These are phyloP conservation scores for Hypoxylon sp. DNA, from an alignment of 2,329 filamentous ascomycete genomes.

Conservation along the genomic window DNA sequence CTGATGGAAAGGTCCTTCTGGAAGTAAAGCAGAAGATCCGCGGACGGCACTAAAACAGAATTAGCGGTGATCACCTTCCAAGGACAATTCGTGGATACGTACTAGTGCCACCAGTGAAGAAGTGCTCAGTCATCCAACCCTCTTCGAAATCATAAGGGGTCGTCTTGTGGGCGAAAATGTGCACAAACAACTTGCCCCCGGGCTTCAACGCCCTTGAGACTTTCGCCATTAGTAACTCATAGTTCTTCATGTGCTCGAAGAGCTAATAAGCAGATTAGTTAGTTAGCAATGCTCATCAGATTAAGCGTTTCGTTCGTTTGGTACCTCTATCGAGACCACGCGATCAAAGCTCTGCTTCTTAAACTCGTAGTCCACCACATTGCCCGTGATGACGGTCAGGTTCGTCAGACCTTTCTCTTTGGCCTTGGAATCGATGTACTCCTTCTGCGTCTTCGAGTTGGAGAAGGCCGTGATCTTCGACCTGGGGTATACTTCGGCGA, in stretches of 20 bases:
- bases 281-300: background rate
- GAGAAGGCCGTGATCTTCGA: conserved; percentile 72
- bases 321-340: conserved; percentile 69
- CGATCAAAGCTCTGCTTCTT: conserved; percentile 66
- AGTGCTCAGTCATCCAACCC: conserved; percentile 78
- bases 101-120: conserved; percentile 76
- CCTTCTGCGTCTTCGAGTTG: conserved; percentile 74
- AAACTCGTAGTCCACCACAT: conserved; percentile 73
- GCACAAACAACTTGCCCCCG: conserved; percentile 73
- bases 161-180: conserved; percentile 70
- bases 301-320: background rate
- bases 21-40: conserved; percentile 73
- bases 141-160: conserved; percentile 76
- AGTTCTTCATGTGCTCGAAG: conserved; percentile 82
- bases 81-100: too few species aligned
- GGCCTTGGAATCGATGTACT: conserved; percentile 70
- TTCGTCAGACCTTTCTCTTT: conserved; percentile 65
- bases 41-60: conserved; percentile 69
- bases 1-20: conserved; percentile 67
- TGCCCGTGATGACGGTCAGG: conserved; percentile 70
- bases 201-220: conserved; percentile 66
- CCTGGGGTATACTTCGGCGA: conserved; percentile 70
- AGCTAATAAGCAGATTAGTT: conserved; percentile 53
- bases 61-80: too few species aligned
- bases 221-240: conserved; percentile 72